Base-by-base conservation (phyloP, 306 rosid species). In the Quercus cerris region DNA sequence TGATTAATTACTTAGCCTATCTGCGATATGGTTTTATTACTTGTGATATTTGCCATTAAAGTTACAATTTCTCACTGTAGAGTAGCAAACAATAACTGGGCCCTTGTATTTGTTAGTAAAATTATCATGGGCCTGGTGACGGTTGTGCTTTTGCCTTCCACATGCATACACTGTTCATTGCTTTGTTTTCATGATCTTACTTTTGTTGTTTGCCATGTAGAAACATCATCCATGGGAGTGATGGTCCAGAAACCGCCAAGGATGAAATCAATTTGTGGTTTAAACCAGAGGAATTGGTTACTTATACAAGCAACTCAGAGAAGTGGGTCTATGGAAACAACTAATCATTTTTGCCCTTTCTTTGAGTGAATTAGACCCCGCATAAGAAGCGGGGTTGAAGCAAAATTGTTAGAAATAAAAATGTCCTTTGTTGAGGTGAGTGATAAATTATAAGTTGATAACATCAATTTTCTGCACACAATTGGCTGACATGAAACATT, bases 141-240 rank as follows among this genome's bases (percentile, higher is more conserved):
- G 5, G 44, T 63, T 63, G 41, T 63, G 35, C 69, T 27, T 63
- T 63, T 63, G 70, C 12, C 27, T 63, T 28, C 70, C 38, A 27
- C 71, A 30, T 66, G 71, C 9, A 18, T 67, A 19, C 28, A 19
- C 51, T 9, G 49, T 71, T 18, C 70, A 66, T 79, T 78, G 27
- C 82, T 67, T 85, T 69, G 35, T 80, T 30, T 19, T 78, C 25
- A 57, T 55, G 54, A 38, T 75, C 73, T 67, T 68, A 52, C 46
- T 61, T 41, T 33, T 10, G 44, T 18, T 75, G 69, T 75, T 49
- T 77, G 77, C 83, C 58, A 14, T 56, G 74, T 74, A 95, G 99
- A 82, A 95, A 95, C 70, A 91, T 95, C 89, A 95, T 95, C 80
- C 99, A 93, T 80, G 99, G 99, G 12, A 95, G 99, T 22, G 99